Evolutionary conservation across 2,329 filamentous ascomycete genomes (phyloP).

Genomic region (Venturia pyrina): DNA sequence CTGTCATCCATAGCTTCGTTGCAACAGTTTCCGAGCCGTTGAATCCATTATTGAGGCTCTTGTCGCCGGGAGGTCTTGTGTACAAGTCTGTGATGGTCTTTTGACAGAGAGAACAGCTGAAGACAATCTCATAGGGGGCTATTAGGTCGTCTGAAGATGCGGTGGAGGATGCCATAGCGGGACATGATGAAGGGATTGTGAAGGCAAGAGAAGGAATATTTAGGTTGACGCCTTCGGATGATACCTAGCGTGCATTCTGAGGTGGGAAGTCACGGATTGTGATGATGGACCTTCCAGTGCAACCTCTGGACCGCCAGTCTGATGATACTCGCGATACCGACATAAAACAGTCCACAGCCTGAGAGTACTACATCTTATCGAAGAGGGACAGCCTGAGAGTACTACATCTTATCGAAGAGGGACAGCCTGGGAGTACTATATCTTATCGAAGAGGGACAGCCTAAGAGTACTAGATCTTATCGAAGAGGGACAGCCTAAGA

Average conservation of each 20-base stretch:
- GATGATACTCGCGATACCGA: neutral
- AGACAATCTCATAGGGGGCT: conserved; percentile 33
- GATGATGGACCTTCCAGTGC: neutral
- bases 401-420: too few relatives aligned
- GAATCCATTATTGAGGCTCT: conserved; percentile 24
- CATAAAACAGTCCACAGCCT: too few relatives aligned
- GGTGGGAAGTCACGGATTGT: neutral
- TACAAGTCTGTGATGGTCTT: conserved; percentile 36
- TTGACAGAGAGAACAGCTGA: conserved; percentile 40
- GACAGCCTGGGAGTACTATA: too few relatives aligned
- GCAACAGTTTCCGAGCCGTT: conserved; percentile 14
- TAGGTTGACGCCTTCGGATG: neutral
- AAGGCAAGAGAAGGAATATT: neutral
- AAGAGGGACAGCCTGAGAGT: too few relatives aligned
- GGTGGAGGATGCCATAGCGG: neutral
- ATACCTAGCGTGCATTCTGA: neutral
- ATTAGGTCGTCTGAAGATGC: conserved; percentile 7
- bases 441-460: too few relatives aligned
- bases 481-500: too few relatives aligned
- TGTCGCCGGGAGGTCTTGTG: conserved; percentile 25
- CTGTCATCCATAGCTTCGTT: conserved; percentile 34
- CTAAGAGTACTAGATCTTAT: too few relatives aligned
- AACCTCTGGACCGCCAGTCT: neutral
- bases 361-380: too few relatives aligned
- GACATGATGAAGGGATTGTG: neutral